Conservation (phyloP, 2,329 filamentous ascomycete species). For the Zasmidium angulare region DNA sequence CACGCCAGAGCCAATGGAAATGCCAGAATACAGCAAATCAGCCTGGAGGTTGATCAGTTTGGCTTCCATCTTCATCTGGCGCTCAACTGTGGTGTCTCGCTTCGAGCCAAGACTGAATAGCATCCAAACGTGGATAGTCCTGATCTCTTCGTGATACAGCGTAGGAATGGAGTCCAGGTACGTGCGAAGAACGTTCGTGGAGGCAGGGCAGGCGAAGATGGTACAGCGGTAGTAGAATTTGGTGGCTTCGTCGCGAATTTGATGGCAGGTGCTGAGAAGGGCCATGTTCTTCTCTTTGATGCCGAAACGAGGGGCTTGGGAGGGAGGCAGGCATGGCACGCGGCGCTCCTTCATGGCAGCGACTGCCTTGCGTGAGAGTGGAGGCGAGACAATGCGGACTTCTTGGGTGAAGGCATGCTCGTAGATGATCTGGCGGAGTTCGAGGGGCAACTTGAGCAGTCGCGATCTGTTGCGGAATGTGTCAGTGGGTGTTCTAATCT, state of each 20-base stretch:
- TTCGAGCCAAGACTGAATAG: neutral
- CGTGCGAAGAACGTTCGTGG: neutral
- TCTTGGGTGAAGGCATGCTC: neutral
- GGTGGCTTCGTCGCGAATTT: neutral
- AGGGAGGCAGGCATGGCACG: neutral
- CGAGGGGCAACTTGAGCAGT: neutral
- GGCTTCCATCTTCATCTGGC: neutral
- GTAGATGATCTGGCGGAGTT: neutral
- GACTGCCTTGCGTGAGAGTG: neutral
- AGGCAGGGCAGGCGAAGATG: neutral
- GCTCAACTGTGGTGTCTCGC: neutral
- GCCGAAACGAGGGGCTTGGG: neutral
- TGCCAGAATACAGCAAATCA: neutral
- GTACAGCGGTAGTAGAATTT: constrained; percentile 1
- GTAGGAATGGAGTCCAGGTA: neutral
- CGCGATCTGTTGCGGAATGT: neutral
- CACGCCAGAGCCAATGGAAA: neutral
- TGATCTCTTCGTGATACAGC: neutral
- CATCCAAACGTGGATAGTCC: neutral
- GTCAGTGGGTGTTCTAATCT: too few relatives aligned
- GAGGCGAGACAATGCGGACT: neutral
- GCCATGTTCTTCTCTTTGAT: neutral
- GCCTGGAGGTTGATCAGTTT: neutral
- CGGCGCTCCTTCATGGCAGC: neutral
- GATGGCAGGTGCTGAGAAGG: neutral